phyloP scores from a whole-genome alignment of 805 yeast genomes.

The Monosporozyma aerobia region DNA sequence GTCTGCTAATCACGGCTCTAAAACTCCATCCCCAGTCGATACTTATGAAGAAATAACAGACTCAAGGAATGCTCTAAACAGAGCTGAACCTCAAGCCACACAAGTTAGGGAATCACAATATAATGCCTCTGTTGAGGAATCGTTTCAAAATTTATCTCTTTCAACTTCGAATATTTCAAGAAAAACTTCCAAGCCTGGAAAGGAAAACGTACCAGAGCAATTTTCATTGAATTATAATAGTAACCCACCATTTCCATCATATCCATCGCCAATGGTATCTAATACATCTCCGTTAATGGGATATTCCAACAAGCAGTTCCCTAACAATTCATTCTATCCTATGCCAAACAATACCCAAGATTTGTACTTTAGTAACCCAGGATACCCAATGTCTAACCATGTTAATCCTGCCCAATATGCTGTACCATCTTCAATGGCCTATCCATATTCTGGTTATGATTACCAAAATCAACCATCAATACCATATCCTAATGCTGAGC shows the following conservation, averaged over 20 bases:
- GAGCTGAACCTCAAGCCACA: not conserved
- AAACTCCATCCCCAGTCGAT: not conserved
- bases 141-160: not conserved
- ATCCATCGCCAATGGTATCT: not conserved
- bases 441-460: not conserved
- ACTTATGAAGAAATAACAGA: not conserved
- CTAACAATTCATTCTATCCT: not conserved
- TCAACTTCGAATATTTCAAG: not conserved
- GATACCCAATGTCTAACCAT: not conserved
- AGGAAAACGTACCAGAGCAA: not conserved
- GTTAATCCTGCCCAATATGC: not conserved
- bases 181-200: not conserved
- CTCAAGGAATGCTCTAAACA: not conserved
- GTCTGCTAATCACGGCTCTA: not conserved
- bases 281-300: not conserved
- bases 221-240: not conserved
- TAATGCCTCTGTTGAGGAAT: not conserved
- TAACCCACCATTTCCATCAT: not conserved
- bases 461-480: not conserved
- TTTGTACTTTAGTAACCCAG: not conserved
- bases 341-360: not conserved
- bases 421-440: not conserved
- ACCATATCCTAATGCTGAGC: not conserved
- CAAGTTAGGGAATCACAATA: not conserved
- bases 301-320: not conserved